phyloP scores from a whole-genome alignment of 495 filamentous ascomycete species.

The Penicillium angulare region DNA sequence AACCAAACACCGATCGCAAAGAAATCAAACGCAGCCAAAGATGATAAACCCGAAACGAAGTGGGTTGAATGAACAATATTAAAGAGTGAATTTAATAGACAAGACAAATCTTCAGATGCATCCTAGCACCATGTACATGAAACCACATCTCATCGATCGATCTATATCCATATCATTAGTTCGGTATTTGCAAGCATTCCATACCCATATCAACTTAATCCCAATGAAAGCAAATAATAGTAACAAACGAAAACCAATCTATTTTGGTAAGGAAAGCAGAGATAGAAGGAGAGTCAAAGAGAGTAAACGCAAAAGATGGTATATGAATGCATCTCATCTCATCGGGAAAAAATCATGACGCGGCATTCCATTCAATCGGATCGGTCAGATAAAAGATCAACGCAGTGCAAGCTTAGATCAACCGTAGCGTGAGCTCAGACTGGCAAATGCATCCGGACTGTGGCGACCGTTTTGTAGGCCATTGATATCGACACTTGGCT shows the following conservation, averaged over 20 bases:
- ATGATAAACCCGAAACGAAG: not conserved
- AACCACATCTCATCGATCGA: slow-evolving; percentile 20
- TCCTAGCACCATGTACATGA: slow-evolving; percentile 13
- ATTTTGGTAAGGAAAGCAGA: slow-evolving; percentile 2
- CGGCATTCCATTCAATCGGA: not conserved
- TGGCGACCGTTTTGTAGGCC: slow-evolving; percentile 75
- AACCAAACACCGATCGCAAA: no score
- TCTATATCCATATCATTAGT: slow-evolving; percentile 15
- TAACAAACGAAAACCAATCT: not conserved
- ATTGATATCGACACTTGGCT: slow-evolving; percentile 86
- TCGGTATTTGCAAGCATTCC: not conserved
- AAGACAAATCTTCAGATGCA: slow-evolving; percentile 11
- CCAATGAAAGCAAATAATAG: not conserved
- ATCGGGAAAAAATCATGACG: not conserved
- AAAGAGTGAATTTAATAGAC: slow-evolving; percentile 8
- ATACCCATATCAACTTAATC: slow-evolving; percentile 5
- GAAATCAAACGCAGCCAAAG: not conserved
- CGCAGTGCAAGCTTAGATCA: no score
- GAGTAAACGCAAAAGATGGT: not conserved
- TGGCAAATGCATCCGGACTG: slow-evolving; percentile 96
- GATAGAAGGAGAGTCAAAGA: not conserved
- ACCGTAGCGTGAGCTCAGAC: slow-evolving; percentile 66
- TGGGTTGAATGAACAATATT: not conserved
- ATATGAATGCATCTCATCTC: not conserved
- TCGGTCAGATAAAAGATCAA: no score